These are phyloP conservation scores for Fusarium guadeloupense DNA, from an alignment of 2,329 filamentous ascomycete species.

Conservation along the genomic window DNA sequence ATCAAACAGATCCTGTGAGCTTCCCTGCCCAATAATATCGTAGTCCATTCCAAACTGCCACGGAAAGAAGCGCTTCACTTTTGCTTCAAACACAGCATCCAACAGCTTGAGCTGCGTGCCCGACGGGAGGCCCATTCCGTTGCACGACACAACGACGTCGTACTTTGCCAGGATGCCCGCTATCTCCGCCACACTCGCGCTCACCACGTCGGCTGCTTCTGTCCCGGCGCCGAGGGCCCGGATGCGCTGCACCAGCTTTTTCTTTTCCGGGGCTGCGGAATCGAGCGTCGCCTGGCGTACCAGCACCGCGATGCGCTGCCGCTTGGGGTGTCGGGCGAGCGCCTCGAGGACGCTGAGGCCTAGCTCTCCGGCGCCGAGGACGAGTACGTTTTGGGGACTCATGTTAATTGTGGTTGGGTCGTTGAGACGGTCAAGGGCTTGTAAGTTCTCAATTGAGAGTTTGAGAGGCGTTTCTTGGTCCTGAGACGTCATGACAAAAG, in stretches of 20 bases:
- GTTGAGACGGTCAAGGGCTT: constrained; percentile 40
- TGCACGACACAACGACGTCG: constrained; percentile 67
- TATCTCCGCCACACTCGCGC: constrained; percentile 50
- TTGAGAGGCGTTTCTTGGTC: constrained; percentile 30
- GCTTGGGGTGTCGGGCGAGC: constrained; percentile 58
- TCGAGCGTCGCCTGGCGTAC: constrained; percentile 60
- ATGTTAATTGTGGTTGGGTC: constrained; percentile 36
- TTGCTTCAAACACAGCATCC: constrained; percentile 61
- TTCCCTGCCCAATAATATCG: constrained; percentile 67
- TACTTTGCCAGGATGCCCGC: constrained; percentile 55
- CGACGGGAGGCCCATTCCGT: constrained; percentile 65
- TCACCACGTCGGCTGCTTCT: constrained; percentile 57
- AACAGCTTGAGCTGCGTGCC: constrained; percentile 68
- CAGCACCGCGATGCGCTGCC: constrained; percentile 58
- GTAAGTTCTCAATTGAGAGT: constrained; percentile 41
- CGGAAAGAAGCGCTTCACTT: constrained; percentile 65
- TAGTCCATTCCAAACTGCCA: constrained; percentile 83
- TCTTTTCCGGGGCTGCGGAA: constrained; percentile 51
- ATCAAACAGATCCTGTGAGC: constrained; percentile 71
- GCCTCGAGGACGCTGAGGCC: constrained; percentile 64
- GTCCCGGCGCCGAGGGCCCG: constrained; percentile 51
- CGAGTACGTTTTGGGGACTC: constrained; percentile 56
- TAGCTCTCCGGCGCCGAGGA: constrained; percentile 74
- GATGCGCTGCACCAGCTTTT: constrained; percentile 47
- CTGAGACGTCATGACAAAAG: constrained; percentile 21